phyloP scores from a whole-genome alignment of 208 protist species.

The Trypanosoma boissoni region DNA sequence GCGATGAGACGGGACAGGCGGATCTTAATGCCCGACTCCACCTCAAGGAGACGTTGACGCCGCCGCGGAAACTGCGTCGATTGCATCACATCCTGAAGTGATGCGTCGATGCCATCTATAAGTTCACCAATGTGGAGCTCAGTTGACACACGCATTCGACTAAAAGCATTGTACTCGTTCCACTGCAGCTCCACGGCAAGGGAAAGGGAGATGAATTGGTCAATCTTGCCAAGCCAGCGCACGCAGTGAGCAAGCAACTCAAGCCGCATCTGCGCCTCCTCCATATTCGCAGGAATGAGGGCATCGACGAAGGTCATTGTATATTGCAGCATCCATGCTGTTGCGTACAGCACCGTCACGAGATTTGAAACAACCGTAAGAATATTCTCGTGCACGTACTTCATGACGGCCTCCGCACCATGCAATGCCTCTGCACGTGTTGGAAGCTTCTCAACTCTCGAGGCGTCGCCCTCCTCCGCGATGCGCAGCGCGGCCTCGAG shows the following conservation, averaged over 20 bases:
- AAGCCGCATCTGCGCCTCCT: conserved; percentile 61
- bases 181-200: conserved; percentile 57
- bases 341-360: conserved; percentile 49
- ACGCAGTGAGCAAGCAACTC: conserved; percentile 72
- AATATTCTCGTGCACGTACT: conserved; percentile 44
- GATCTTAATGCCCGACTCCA: conserved; percentile 47
- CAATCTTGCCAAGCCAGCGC: conserved; percentile 60
- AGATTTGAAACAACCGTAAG: conserved; percentile 40
- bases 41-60: conserved; percentile 38
- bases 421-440: conserved; percentile 33
- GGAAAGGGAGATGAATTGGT: conserved; percentile 66
- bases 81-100: conserved; percentile 38
- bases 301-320: conserved; percentile 76
- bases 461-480: conserved; percentile 58
- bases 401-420: conserved; percentile 63
- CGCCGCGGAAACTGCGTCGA: conserved; percentile 45
- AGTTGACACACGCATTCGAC: conserved; percentile 30
- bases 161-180: conserved; percentile 72
- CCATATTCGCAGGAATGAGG: conserved; percentile 27
- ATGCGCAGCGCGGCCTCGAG: conserved; percentile 38
- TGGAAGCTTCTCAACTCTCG: conserved; percentile 42
- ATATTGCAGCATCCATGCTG: conserved; percentile 86
- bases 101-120: conserved; percentile 47
- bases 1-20: conserved; percentile 57
- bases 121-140: conserved; percentile 47